Percentiles rank a stretch among this genome's conserved stretches.
Conservation (phyloP, 106 monocot species). For the Gastrodia elata region DNA sequence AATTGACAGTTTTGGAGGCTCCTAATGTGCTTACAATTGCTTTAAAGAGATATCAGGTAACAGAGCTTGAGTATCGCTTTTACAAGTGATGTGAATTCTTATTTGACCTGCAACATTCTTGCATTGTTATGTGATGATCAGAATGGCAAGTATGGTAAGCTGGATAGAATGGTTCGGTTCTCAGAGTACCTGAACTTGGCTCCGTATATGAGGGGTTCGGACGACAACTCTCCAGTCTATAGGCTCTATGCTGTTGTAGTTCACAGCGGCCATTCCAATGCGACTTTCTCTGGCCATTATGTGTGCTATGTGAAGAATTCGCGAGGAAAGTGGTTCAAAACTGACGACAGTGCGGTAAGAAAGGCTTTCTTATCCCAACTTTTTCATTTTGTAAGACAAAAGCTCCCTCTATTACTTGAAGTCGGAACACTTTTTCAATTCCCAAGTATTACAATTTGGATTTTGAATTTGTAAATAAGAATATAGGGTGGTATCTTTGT, state of each 20-base stretch:
- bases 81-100: background rate
- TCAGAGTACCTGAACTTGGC: conserved; percentile 60
- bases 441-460: too few species aligned
- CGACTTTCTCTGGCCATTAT: conserved; percentile 90
- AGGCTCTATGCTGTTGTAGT: conserved; percentile 86
- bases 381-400: too few species aligned
- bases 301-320: conserved; percentile 73
- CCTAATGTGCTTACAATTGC: conserved; percentile 73
- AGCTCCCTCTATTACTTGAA: too few species aligned
- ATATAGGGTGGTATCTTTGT: too few species aligned
- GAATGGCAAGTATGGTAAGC: conserved; percentile 91
- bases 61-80: background rate
- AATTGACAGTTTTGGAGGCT: conserved; percentile 53
- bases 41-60: conserved; percentile 75
- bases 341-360: conserved; percentile 75
- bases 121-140: conserved; percentile 14
- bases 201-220: conserved; percentile 54
- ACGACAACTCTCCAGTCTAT: conserved; percentile 65
- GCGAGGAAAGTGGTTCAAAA: conserved; percentile 67
- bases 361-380: too few species aligned
- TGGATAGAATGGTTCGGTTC: conserved; percentile 69
- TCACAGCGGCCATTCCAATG: conserved; percentile 74
- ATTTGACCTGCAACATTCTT: background rate
- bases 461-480: too few species aligned
- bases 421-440: too few species aligned